A percentile compares a stretch with the other conserved stretches of the same genome.
These are phyloP conservation scores for Hamiltosporidium tvaerminnensis DNA, from an alignment of 371 early-diverging fungal species.

Conservation along the genomic window DNA sequence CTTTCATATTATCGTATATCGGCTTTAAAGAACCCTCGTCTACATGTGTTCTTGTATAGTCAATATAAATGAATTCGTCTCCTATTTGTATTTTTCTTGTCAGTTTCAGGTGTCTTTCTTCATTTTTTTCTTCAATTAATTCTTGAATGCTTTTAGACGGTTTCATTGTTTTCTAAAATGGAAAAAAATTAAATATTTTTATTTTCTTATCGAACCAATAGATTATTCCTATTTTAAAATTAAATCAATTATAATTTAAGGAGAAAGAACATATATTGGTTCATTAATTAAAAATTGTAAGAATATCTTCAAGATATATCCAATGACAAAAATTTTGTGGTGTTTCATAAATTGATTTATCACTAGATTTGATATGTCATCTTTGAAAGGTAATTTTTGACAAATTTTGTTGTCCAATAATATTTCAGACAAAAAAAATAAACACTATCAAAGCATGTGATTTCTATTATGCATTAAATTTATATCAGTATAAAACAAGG, in stretches of 20 bases:
- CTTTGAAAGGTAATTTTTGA: background rate
- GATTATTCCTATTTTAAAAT: background rate
- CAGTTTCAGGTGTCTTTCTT: background rate
- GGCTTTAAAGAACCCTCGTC: background rate
- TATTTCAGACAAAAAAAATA: background rate
- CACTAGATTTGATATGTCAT: background rate
- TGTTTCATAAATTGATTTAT: background rate
- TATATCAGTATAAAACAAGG: too few relatives aligned
- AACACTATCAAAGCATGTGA: too few relatives aligned
- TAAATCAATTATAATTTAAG: background rate
- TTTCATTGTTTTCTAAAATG: background rate
- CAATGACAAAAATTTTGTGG: background rate
- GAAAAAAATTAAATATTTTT: background rate
- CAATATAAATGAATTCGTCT: background rate
- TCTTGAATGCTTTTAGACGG: too few relatives aligned
- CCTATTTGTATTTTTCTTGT: background rate
- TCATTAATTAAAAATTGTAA: background rate
- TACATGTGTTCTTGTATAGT: constrained; percentile 1
- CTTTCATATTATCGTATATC: background rate
- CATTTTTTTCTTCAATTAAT: background rate
- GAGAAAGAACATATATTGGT: background rate
- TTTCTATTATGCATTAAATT: too few relatives aligned
- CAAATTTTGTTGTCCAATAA: background rate
- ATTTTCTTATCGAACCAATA: background rate
- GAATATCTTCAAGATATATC: background rate